These are phyloP conservation scores for Ophiocordyceps australis DNA, from an alignment of 2,329 filamentous ascomycete genomes.

Conservation along the genomic window DNA sequence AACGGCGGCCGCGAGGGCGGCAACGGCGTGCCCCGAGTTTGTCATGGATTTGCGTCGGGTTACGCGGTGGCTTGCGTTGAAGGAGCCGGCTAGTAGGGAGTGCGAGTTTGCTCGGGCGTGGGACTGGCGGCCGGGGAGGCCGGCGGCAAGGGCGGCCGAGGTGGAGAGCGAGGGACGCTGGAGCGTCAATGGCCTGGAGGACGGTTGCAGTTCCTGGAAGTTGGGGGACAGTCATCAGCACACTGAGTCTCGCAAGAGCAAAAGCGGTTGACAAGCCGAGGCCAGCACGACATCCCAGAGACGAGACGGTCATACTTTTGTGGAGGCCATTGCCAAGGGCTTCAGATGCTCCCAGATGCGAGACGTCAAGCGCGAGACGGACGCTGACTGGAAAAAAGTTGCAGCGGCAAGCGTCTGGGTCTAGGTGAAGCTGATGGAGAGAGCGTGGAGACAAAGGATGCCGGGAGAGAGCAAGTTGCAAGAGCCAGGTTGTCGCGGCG, in stretches of 20 bases:
- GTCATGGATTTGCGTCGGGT: constrained; percentile 90
- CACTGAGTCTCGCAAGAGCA: constrained; percentile 12
- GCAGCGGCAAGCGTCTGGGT: too few species aligned
- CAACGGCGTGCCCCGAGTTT: constrained; percentile 51
- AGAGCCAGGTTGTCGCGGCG: constrained; percentile 6
- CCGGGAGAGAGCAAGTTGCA: constrained; percentile 2
- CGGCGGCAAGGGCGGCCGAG: constrained; percentile 37
- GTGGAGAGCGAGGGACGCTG: constrained; percentile 41
- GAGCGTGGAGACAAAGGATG: constrained; percentile 2
- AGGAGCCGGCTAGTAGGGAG: constrained; percentile 57
- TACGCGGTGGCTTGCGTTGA: constrained; percentile 70
- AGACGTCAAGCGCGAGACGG: constrained; percentile 14
- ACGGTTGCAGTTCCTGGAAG: constrained; percentile 42
- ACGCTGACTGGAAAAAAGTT: constrained; percentile 9
- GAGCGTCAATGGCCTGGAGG: constrained; percentile 49
- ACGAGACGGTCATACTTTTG: constrained; percentile 30
- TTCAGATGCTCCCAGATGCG: constrained; percentile 14
- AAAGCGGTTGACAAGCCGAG: too few species aligned
- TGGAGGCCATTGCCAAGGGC: constrained; percentile 38
- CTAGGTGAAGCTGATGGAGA: too few species aligned
- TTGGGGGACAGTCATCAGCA: constrained; percentile 12
- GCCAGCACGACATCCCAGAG: constrained; percentile 7
- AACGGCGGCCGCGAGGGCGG: constrained; percentile 56
- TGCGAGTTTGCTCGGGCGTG: constrained; percentile 66
- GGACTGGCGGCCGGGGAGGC: constrained; percentile 38